Conservation (phyloP, 768 basidiomycete genomes). For the Leccinellum albellum region DNA sequence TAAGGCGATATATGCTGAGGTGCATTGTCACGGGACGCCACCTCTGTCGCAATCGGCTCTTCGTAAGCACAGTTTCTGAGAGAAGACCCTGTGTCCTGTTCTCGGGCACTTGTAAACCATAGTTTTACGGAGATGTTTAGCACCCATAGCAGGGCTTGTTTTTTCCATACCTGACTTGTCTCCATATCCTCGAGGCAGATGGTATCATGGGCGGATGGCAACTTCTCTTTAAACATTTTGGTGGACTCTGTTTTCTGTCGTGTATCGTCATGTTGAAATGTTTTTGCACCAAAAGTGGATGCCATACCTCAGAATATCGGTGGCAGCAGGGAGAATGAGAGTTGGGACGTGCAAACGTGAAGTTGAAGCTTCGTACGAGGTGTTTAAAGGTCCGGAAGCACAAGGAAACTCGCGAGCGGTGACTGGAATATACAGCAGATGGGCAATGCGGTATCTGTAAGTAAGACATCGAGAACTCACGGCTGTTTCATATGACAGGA, state of each 20-base stretch:
- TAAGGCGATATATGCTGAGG: too few relatives aligned
- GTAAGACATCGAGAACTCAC: not conserved
- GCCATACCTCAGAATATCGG: constrained; percentile 8
- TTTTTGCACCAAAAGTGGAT: too few relatives aligned
- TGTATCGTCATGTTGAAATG: too few relatives aligned
- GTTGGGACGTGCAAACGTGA: not conserved
- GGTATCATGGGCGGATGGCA: not conserved
- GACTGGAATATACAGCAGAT: constrained; percentile 10
- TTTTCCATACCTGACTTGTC: constrained; percentile 3
- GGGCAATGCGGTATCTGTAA: constrained; percentile 3
- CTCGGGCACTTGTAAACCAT: not conserved
- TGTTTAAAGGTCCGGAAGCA: not conserved
- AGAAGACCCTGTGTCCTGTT: not conserved
- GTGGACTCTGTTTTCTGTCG: too few relatives aligned
- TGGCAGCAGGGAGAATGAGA: not conserved
- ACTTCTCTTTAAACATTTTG: not conserved
- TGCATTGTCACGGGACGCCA: not conserved
- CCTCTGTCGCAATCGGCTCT: not conserved
- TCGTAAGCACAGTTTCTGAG: not conserved
- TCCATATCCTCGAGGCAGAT: not conserved
- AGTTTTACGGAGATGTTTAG: not conserved
- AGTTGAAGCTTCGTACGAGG: constrained; percentile 1
- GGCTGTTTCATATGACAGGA: constrained; percentile 4
- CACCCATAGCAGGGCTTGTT: not conserved
- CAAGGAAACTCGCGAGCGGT: not conserved